Evolutionary conservation across 1,284 basidiomycete genomes (phyloP).

Genomic region (Leccinum fallax): DNA sequence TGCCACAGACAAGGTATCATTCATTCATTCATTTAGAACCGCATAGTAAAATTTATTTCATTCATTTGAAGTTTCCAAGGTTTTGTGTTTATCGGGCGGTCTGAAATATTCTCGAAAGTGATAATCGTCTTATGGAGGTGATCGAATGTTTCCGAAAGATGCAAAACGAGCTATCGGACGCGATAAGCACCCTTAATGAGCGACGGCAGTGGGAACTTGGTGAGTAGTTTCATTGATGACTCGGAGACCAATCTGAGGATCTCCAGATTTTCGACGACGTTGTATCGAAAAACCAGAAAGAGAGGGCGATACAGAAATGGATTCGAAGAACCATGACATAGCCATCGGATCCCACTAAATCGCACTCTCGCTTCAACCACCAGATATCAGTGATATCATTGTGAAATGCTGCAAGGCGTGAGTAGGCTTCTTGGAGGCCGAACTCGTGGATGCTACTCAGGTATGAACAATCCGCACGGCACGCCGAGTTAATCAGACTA

Average conservation of each 20-base stretch:
- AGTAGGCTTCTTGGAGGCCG: not conserved
- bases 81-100: not conserved
- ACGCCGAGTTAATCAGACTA: not conserved
- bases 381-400: not conserved
- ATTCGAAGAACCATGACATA: not conserved
- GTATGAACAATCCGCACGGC: not conserved
- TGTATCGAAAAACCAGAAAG: not conserved
- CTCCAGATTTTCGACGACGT: not conserved
- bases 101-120: not conserved
- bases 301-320: not conserved
- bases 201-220: not conserved
- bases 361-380: not conserved
- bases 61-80: not conserved
- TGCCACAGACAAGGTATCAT: no score
- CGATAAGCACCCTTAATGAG: not conserved
- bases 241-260: not conserved
- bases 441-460: not conserved
- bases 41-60: no score
- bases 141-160: not conserved
- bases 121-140: not conserved
- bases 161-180: not conserved
- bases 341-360: not conserved
- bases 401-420: not conserved
- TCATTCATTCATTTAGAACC: no score
- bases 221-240: not conserved